Base-by-base conservation (phyloP, 345 rosid genomes). In the Viola odorata region DNA sequence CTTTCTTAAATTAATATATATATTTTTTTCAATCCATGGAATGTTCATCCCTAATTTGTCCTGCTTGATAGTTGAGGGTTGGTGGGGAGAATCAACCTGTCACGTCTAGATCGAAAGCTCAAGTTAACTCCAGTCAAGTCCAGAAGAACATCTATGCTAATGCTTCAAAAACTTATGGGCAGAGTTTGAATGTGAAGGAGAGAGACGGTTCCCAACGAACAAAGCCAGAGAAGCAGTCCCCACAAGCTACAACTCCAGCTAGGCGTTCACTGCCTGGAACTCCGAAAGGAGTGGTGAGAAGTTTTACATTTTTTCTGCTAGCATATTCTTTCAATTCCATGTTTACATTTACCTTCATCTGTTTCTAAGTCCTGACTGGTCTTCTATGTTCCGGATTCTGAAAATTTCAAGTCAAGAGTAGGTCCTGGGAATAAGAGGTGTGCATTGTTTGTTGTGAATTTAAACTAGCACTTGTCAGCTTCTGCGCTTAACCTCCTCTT, bases 401-500 rank as follows among this genome's bases (percentile, higher is more conserved):
- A 74, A 63, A 78, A 63, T 55, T 64, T 42, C 54, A 68, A 52
- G 58, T 58, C 78, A 40, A 86, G 78, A 63, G 51, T 53, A 58
- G 66, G 76, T 63, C 39, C n/a, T 53, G 78, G 50, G 60, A 67
- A 51, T 53, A 75, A 68, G 73, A 83, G 94, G 98, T 91, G 81
- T 38, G 58, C 52, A 4, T 13, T 53, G 10, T 52, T 68, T 53
- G 47, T 66, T 55, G 59, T 59, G 56, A 57, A 15, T 37, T 56
- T 32, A 47, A 15, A 56, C 50, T 49, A 53, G 53, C 44, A 45
- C 47, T 47, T 40, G 8, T 55, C 59, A 2, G 15, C 37, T 51
- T 50, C 45, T 61, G 17, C 45, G 58, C 61, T 63, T 63, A 23
- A 52, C 37, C 12, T 64, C 37, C 66, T 60, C 6, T 60, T 70